A percentile compares a stretch with the other conserved stretches of the same genome.
Evolutionary conservation across 176 grass and related monocot genomes (phyloP).

Genomic region (Leersia perrieri): DNA sequence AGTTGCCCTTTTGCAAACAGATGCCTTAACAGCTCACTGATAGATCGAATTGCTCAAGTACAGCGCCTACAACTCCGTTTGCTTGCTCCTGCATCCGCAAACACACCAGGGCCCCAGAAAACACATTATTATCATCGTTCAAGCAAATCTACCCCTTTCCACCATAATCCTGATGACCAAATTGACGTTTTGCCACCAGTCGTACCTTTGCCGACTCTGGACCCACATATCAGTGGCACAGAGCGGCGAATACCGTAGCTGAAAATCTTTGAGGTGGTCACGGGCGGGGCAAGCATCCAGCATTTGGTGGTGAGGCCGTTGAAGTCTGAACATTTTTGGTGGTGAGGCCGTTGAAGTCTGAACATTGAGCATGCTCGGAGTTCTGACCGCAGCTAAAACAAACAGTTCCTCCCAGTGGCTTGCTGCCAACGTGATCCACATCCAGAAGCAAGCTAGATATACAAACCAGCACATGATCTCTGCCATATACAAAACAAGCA

Average conservation of each 20-base stretch:
- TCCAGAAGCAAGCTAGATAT: neutral
- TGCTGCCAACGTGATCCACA: neutral
- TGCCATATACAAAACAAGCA: too few relatives aligned
- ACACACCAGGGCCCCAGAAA: neutral
- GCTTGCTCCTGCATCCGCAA: neutral
- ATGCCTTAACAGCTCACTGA: neutral
- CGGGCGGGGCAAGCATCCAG: too few relatives aligned
- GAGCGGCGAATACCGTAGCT: too few relatives aligned
- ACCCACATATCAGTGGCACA: neutral
- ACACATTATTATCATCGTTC: neutral
- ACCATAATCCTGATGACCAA: neutral
- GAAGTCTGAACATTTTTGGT: neutral
- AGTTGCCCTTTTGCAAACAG: neutral
- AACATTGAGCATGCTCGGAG: neutral
- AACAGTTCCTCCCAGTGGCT: neutral
- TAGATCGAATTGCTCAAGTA: neutral
- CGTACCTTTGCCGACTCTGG: neutral
- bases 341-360: neutral
- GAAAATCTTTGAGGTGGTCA: neutral
- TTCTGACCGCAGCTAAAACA: neutral
- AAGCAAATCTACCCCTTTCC: neutral
- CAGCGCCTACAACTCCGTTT: neutral
- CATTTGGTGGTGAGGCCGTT: neutral
- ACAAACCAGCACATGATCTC: neutral
- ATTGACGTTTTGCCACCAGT: too few relatives aligned